Evolutionary conservation across 176 grass and related monocot species (phyloP).

Genomic region (Aechmea fasciata): DNA sequence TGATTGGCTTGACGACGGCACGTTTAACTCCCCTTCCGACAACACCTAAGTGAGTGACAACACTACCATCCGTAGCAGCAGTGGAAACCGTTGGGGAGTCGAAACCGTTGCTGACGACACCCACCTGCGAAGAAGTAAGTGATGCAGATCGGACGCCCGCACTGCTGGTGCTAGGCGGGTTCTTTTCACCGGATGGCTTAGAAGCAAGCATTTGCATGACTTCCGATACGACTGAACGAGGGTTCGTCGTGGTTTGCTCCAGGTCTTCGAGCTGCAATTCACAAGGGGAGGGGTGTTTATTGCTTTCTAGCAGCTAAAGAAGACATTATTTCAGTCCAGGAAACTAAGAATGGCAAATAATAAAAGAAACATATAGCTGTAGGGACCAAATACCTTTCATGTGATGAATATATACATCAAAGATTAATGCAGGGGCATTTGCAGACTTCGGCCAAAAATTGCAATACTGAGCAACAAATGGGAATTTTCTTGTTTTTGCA

Average conservation of each 20-base stretch:
- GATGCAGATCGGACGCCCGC: slow-evolving; percentile 40
- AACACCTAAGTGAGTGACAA: slow-evolving; percentile 75
- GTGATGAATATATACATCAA: too few species aligned
- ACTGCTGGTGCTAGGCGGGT: slow-evolving; percentile 14
- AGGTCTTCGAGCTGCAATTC: slow-evolving; percentile 83
- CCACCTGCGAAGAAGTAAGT: slow-evolving; percentile 63
- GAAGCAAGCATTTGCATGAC: slow-evolving; percentile 35
- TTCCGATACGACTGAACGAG: slow-evolving; percentile 33
- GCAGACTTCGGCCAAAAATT: too few species aligned
- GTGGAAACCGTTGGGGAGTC: slow-evolving; percentile 64
- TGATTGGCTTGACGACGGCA: slow-evolving; percentile 44
- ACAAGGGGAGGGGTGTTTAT: background rate
- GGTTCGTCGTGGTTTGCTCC: slow-evolving; percentile 44
- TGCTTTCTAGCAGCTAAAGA: background rate
- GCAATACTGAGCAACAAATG: too few species aligned
- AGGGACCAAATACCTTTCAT: too few species aligned
- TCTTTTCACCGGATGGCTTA: slow-evolving; percentile 20
- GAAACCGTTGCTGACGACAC: slow-evolving; percentile 43
- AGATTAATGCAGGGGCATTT: too few species aligned
- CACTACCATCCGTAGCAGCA: slow-evolving; percentile 48
- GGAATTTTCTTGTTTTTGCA: too few species aligned
- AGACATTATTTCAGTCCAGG: slow-evolving; percentile 16
- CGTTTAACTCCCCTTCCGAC: slow-evolving; percentile 91
- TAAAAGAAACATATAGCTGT: background rate
- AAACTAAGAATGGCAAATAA: slow-evolving; percentile 2